Evolutionary conservation across 2,329 filamentous ascomycete genomes (phyloP).

Genomic region (Neodidymelliopsis sp.): DNA sequence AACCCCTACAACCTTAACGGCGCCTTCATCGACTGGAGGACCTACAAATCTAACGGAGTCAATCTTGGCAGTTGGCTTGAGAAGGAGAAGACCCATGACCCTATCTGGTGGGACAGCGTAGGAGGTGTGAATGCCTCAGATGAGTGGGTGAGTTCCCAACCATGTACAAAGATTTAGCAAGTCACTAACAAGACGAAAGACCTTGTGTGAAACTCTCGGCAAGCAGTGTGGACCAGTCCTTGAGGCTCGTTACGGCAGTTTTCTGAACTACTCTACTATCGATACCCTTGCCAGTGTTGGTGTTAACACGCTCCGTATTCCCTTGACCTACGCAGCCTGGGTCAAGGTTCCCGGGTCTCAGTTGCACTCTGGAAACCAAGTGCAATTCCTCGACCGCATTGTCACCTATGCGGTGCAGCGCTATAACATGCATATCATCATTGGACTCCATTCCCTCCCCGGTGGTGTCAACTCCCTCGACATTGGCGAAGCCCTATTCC

Average conservation of each 20-base stretch:
- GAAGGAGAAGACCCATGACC: slow-evolving; percentile 36
- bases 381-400: slow-evolving; percentile 35
- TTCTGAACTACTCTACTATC: slow-evolving; percentile 37
- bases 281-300: slow-evolving; percentile 41
- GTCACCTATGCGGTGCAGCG: slow-evolving; percentile 44
- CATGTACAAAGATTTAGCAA: too few relatives aligned
- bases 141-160: slow-evolving; percentile 28
- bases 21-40: slow-evolving; percentile 16
- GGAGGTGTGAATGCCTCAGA: slow-evolving; percentile 3
- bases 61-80: slow-evolving; percentile 45
- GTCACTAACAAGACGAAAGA: slow-evolving; percentile 30
- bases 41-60: slow-evolving; percentile 18
- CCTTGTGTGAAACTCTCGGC: slow-evolving; percentile 39
- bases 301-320: slow-evolving; percentile 46
- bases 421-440: slow-evolving; percentile 47
- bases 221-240: slow-evolving; percentile 35
- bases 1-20: slow-evolving; percentile 1
- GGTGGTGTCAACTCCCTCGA: slow-evolving; percentile 38
- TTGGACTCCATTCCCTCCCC: slow-evolving; percentile 41
- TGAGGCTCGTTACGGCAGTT: slow-evolving; percentile 38
- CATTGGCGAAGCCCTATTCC: slow-evolving; percentile 22
- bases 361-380: slow-evolving; percentile 44
- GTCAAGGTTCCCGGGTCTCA: slow-evolving; percentile 42
- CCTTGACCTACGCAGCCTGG: slow-evolving; percentile 47
- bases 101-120: slow-evolving; percentile 30